phyloP scores from a whole-genome alignment of 1,139 yeast species.

The Kurtzmaniella quercitrusa region DNA sequence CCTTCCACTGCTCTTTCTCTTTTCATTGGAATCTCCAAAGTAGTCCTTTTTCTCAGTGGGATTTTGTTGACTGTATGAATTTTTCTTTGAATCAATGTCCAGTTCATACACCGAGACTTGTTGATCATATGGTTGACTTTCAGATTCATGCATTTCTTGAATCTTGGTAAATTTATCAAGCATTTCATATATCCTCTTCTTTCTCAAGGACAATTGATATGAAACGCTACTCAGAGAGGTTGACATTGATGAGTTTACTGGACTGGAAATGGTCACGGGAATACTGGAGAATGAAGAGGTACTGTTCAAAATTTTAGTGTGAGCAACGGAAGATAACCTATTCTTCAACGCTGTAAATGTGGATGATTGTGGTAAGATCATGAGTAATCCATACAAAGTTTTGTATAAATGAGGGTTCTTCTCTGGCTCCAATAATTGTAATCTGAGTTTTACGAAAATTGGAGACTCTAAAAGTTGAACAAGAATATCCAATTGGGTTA shows the following conservation, averaged over 20 bases:
- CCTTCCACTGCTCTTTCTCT: slow-evolving; percentile 8
- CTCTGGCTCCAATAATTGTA: slow-evolving; percentile 85
- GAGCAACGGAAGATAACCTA: slow-evolving; percentile 54
- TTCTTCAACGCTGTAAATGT: slow-evolving; percentile 81
- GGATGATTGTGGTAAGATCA: slow-evolving; percentile 94
- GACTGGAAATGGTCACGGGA: slow-evolving; percentile 14
- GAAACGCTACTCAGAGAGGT: slow-evolving; percentile 7
- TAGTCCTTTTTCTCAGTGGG: slow-evolving; percentile 4
- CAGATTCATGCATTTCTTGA: slow-evolving; percentile 51
- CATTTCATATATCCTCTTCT: slow-evolving; percentile 47
- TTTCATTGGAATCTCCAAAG: slow-evolving; percentile 4
- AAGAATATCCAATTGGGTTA: slow-evolving; percentile 74
- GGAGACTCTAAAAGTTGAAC: slow-evolving; percentile 80
- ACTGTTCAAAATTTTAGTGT: slow-evolving; percentile 17
- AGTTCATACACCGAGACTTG: background rate
- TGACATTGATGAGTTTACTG: slow-evolving; percentile 10
- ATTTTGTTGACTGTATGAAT: background rate
- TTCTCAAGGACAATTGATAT: slow-evolving; percentile 35
- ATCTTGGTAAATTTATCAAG: slow-evolving; percentile 57
- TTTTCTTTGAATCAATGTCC: background rate
- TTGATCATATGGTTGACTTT: background rate
- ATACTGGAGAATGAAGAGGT: slow-evolving; percentile 10
- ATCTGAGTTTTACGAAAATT: slow-evolving; percentile 79
- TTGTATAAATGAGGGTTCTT: slow-evolving; percentile 79
- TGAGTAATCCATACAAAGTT: slow-evolving; percentile 84